A percentile compares a stretch with the other conserved stretches of the same genome.
These are phyloP conservation scores for Candida wancherniae DNA, from an alignment of 805 yeast species.

Conservation along the genomic window DNA sequence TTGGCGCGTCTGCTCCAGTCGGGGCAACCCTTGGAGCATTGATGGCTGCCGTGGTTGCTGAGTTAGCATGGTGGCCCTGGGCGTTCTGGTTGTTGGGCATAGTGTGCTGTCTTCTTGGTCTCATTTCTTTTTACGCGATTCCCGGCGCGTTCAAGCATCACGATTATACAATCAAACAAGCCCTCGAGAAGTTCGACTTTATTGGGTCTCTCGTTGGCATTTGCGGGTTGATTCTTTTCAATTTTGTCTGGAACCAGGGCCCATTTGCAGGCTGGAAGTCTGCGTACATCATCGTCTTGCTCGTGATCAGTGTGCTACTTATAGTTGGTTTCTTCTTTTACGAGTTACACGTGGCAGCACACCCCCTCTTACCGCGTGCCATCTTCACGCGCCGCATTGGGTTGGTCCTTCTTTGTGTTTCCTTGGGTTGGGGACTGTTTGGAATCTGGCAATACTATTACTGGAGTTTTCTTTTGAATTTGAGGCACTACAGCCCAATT, in stretches of 20 bases:
- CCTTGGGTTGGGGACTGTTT: constrained; percentile 74
- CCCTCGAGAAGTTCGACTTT: constrained; percentile 15
- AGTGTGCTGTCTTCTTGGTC: constrained; percentile 27
- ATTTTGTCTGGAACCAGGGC: constrained; percentile 72
- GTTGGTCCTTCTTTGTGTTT: constrained; percentile 46
- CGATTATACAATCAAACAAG: constrained; percentile 11
- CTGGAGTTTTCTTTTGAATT: constrained; percentile 46
- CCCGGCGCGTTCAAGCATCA: constrained; percentile 25
- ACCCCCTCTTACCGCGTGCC: constrained; percentile 53
- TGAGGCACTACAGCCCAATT: constrained; percentile 43
- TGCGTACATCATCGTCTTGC: constrained; percentile 53
- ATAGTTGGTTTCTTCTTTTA: constrained; percentile 40
- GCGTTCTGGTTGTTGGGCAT: constrained; percentile 47
- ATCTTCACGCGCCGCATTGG: constrained; percentile 43
- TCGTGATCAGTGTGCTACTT: constrained; percentile 47
- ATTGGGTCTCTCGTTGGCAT: constrained; percentile 56
- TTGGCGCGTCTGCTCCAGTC: constrained; percentile 60
- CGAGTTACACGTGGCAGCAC: constrained; percentile 41
- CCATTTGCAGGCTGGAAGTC: constrained; percentile 65
- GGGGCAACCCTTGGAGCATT: constrained; percentile 57
- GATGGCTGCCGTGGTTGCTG: constrained; percentile 46
- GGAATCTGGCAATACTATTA: constrained; percentile 70
- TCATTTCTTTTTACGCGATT: constrained; percentile 31
- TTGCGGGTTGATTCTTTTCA: constrained; percentile 55
- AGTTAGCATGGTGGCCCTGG: constrained; percentile 58